Percentiles rank a stretch among this genome's conserved stretches.
Conservation (phyloP, 129 eudicot species). For the Artemisia tridentata region DNA sequence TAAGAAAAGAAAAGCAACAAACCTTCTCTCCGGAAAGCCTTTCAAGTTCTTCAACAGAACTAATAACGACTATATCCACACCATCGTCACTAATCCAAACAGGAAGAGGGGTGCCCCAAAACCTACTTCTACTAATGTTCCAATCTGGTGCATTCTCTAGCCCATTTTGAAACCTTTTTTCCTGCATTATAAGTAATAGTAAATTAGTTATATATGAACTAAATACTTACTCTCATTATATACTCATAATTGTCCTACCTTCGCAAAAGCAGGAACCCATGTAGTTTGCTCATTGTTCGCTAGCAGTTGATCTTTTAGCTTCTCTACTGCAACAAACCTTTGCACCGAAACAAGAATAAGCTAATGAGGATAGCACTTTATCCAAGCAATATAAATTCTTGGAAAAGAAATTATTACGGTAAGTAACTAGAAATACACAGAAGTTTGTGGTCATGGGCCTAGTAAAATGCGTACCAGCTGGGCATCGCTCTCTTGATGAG, state of each 20-base stretch:
- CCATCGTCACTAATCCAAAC: constrained; percentile 90
- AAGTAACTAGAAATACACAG: no score
- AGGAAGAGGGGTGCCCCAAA: constrained; percentile 94
- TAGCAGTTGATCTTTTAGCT: constrained; percentile 72
- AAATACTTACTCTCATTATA: neutral
- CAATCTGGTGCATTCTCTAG: constrained; percentile 83
- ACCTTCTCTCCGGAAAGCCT: constrained; percentile 69
- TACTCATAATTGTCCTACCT: constrained; percentile 23
- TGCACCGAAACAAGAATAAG: neutral
- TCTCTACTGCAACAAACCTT: constrained; percentile 84
- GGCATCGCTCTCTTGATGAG: constrained; percentile 40
- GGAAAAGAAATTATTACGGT: neutral
- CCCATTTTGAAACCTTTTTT: constrained; percentile 86
- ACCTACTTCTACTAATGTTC: constrained; percentile 84
- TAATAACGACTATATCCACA: constrained; percentile 59
- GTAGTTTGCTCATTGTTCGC: constrained; percentile 66
- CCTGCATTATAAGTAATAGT: constrained; percentile 33
- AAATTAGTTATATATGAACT: neutral
- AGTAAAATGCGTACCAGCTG: constrained; percentile 53
- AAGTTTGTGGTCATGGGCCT: no score
- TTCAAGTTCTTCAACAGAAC: constrained; percentile 70
- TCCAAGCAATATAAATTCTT: neutral
- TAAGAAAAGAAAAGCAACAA: constrained; percentile 2
- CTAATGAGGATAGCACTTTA: neutral
- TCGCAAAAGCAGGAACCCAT: constrained; percentile 56